Conservation (phyloP, 1,284 basidiomycete species). For the Leccinum fallax region DNA sequence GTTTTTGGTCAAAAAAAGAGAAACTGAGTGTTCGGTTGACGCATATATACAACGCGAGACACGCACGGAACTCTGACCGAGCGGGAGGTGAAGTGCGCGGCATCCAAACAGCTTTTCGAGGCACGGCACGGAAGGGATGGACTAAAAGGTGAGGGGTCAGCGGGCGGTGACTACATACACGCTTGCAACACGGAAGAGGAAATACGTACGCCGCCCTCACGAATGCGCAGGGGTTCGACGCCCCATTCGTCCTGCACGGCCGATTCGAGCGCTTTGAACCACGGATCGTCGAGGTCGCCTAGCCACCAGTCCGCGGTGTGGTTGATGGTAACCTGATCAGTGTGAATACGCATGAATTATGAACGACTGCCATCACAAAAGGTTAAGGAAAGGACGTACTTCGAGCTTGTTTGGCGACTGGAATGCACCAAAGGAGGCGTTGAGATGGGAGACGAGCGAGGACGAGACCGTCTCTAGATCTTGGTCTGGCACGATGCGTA, state of each 20-base stretch:
- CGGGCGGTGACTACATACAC: neutral
- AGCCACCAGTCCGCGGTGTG: slow-evolving; percentile 97
- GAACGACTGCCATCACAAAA: neutral
- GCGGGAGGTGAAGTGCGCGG: slow-evolving; percentile 84
- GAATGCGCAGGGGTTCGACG: slow-evolving; percentile 80
- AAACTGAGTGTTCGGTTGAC: neutral
- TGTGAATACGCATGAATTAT: neutral
- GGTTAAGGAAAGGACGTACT: slow-evolving; percentile 40
- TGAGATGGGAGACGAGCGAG: slow-evolving; percentile 63
- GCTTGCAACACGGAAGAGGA: neutral
- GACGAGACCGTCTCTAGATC: slow-evolving; percentile 71
- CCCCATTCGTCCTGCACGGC: slow-evolving; percentile 88
- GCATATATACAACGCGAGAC: neutral
- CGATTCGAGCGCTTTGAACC: slow-evolving; percentile 82
- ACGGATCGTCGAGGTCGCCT: slow-evolving; percentile 78
- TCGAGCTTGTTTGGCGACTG: slow-evolving; percentile 73
- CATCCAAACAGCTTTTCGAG: slow-evolving; percentile 89
- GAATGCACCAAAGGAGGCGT: slow-evolving; percentile 61
- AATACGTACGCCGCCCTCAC: slow-evolving; percentile 88
- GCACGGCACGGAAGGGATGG: slow-evolving; percentile 89
- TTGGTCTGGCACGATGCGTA: slow-evolving; percentile 95
- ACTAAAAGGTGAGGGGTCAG: slow-evolving; percentile 44
- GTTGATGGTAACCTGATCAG: slow-evolving; percentile 68
- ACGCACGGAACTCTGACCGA: slow-evolving; percentile 81
- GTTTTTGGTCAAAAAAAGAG: slow-evolving; percentile 28